Base-by-base conservation (phyloP, 2,329 filamentous ascomycete species). In the Hypoxylon sp. region DNA sequence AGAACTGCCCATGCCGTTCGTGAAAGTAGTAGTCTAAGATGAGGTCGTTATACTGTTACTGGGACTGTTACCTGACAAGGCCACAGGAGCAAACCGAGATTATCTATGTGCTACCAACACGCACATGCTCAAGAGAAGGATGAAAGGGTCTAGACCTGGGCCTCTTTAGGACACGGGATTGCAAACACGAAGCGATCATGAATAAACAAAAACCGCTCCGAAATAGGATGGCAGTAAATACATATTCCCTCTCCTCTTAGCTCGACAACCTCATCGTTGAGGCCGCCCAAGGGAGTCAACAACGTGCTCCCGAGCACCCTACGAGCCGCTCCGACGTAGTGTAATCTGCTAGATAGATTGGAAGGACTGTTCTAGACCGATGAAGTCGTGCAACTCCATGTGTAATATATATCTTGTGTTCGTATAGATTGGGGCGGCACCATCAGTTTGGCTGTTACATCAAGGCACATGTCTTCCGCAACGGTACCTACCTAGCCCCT, bases 261-360 rank as follows among this genome's bases (percentile, higher is more conserved):
- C 34, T 36, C 34, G n/a, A 43, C 38, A n/a, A 43, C 38, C 7
- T 43, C 5, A 11, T 43, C 38, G 14, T 43, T 17, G 38, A 21
- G 38, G 17, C 34, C n/a, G 36, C 14, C 14, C 36, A 41, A 43
- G 7, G 17, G 4, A 14, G 13, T 11, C 17, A 43, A 21, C 38
- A 43, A 43, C 38, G n/a, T 21, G 38, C 17, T 43, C 38, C n/a
- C 9, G 19, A 17, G 38, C 17, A 19, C 17, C 7, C 9, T 41
- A 17, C 36, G 36, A 41, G 14, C n/a, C 19, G n/a, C n/a, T 41
- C 36, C 36, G 36, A 17, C 6, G 36, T n/a, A n/a, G 36, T 41
- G 36, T 19, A 41, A 41, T 41, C 36, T 41, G 36, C n/a, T 41
- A 41, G 36, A 41, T 41, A 41, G 14, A 41, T 41, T 41, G 36